These are phyloP conservation scores for Arthroderma sp. DNA, from an alignment of 2,329 filamentous ascomycete genomes.

Conservation along the genomic window DNA sequence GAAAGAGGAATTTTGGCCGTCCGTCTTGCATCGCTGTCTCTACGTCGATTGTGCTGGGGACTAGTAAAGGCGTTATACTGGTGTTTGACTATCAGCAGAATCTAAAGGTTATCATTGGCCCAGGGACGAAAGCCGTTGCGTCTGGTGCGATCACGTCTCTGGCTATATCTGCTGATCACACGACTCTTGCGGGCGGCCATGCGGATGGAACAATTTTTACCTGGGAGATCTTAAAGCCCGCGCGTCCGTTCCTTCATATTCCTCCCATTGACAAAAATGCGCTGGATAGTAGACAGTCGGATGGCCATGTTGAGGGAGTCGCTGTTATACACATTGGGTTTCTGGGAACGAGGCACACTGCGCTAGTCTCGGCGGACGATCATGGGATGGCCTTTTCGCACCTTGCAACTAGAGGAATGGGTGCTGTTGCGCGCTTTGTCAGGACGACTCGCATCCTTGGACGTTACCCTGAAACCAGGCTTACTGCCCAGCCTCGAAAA, in stretches of 20 bases:
- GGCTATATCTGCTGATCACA: constrained; percentile 85
- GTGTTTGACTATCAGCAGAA: constrained; percentile 97
- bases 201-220: constrained; percentile 86
- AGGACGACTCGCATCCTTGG: constrained; percentile 85
- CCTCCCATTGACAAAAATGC: constrained; percentile 58
- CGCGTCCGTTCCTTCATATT: constrained; percentile 78
- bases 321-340: constrained; percentile 88
- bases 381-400: constrained; percentile 97
- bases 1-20: constrained; percentile 80
- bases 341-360: constrained; percentile 81
- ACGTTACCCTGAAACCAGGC: constrained; percentile 60
- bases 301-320: constrained; percentile 70
- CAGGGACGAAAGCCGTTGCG: constrained; percentile 86
- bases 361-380: constrained; percentile 87
- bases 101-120: constrained; percentile 83
- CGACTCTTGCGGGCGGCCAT: constrained; percentile 82
- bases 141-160: constrained; percentile 77
- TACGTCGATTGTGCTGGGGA: constrained; percentile 77
- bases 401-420: constrained; percentile 79
- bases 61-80: constrained; percentile 84
- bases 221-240: constrained; percentile 77
- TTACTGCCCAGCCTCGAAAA: constrained; percentile 56
- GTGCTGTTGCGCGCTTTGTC: constrained; percentile 68
- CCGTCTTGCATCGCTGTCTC: constrained; percentile 84
- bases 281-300: constrained; percentile 50